Percentiles rank a stretch among this genome's conserved stretches.
These are phyloP conservation scores for Panicum miliaceum DNA, from an alignment of 176 grass and related monocot genomes.

Conservation along the genomic window DNA sequence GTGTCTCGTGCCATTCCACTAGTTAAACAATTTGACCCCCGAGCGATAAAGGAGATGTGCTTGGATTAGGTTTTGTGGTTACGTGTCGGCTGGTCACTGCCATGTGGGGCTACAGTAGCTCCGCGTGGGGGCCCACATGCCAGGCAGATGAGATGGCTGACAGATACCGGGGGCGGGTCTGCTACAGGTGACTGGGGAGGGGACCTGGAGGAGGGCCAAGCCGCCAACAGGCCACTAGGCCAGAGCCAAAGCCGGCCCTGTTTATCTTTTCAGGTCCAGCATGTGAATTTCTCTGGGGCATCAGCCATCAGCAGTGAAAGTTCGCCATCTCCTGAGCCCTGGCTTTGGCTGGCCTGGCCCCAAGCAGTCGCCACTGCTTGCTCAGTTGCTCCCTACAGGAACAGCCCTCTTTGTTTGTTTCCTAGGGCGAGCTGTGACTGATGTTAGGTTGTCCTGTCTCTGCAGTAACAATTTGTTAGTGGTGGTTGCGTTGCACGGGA, in stretches of 20 bases:
- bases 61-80: constrained; percentile 31
- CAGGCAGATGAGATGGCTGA: constrained; percentile 17
- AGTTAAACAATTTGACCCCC: constrained; percentile 38
- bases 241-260: neutral
- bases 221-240: neutral
- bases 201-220: constrained; percentile 27
- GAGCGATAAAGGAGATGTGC: neutral
- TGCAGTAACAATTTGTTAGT: constrained; percentile 34
- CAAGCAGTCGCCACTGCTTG: constrained; percentile 23
- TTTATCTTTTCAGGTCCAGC: constrained; percentile 44
- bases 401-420: constrained; percentile 30
- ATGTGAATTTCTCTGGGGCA: constrained; percentile 54
- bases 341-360: neutral
- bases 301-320: neutral
- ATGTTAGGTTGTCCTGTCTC: neutral
- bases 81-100: constrained; percentile 12
- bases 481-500: constrained; percentile 14
- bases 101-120: constrained; percentile 24
- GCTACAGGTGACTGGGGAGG: constrained; percentile 45
- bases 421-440: constrained; percentile 18
- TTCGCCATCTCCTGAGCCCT: neutral
- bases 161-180: neutral
- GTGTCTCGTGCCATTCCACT: constrained; percentile 17
- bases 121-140: constrained; percentile 31
- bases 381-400: neutral